phyloP scores from a whole-genome alignment of 331 rosid species.

The Cydonia oblonga region DNA sequence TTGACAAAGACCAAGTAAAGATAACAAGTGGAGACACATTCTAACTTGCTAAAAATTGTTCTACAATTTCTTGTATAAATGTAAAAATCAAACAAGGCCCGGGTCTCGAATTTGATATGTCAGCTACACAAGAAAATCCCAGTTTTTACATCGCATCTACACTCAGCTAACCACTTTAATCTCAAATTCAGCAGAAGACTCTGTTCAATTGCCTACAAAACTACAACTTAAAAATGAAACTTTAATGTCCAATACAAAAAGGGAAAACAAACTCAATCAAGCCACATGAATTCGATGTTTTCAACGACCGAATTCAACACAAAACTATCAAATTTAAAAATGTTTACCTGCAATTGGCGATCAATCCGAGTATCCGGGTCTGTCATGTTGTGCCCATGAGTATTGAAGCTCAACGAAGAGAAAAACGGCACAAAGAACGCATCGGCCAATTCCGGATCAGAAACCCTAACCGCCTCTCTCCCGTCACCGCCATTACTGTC shows the following conservation, averaged over 20 bases:
- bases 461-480: slow-evolving; percentile 60
- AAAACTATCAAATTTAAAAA: not conserved
- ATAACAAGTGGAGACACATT: too few species aligned
- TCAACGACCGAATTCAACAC: not conserved
- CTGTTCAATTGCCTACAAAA: not conserved
- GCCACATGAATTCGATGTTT: not conserved
- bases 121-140: not conserved
- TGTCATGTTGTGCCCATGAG: slow-evolving; percentile 74
- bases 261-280: not conserved
- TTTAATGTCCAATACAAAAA: not conserved
- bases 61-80: too few species aligned
- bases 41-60: too few species aligned
- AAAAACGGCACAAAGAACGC: slow-evolving; percentile 89
- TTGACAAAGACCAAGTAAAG: not conserved
- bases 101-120: not conserved
- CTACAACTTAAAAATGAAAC: not conserved
- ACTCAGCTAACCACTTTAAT: too few species aligned
- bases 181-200: not conserved
- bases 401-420: slow-evolving; percentile 79
- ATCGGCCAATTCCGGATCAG: slow-evolving; percentile 76
- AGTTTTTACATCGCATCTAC: too few species aligned
- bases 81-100: not conserved
- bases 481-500: slow-evolving; percentile 17
- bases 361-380: slow-evolving; percentile 69
- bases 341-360: slow-evolving; percentile 79